Evolutionary conservation across 176 grass and related monocot species (phyloP).

Genomic region (Puya raimondii): DNA sequence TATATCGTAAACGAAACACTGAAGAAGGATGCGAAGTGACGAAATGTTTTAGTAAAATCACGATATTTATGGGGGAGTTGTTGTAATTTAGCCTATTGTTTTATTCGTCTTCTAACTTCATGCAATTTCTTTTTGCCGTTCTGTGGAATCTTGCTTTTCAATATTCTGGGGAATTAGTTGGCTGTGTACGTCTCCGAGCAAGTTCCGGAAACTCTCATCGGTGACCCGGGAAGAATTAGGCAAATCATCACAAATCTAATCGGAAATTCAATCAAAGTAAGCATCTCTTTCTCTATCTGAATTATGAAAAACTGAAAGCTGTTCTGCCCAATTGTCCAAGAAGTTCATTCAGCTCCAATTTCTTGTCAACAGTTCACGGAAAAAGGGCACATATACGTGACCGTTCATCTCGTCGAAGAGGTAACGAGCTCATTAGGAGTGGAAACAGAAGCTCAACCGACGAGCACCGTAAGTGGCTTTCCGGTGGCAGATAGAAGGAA

Average conservation of each 20-base stretch:
- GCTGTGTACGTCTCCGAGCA: conserved; percentile 85
- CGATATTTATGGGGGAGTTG: too few relatives aligned
- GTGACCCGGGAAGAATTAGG: conserved; percentile 79
- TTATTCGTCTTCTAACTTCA: not conserved
- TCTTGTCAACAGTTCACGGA: conserved; percentile 79
- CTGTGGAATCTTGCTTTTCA: not conserved
- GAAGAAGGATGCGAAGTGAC: too few relatives aligned
- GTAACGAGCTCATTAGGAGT: conserved; percentile 37
- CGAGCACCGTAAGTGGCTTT: conserved; percentile 70
- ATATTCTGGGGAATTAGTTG: conserved; percentile 31
- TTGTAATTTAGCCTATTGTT: not conserved
- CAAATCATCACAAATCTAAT: conserved; percentile 99
- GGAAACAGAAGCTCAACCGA: conserved; percentile 37
- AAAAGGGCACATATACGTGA: conserved; percentile 91
- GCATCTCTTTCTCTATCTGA: conserved; percentile 13
- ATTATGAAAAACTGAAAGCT: conserved; percentile 10
- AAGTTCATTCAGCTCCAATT: not conserved
- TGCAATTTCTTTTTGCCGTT: not conserved
- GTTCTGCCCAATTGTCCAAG: not conserved
- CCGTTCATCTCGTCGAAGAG: conserved; percentile 81
- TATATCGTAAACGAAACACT: too few relatives aligned
- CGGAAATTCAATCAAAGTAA: conserved; percentile 96
- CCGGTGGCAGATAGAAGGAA: conserved; percentile 43
- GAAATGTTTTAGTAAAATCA: too few relatives aligned
- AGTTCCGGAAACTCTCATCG: conserved; percentile 79